phyloP scores from a whole-genome alignment of 2,329 filamentous ascomycete genomes.

The Bipolaris sorokiniana region DNA sequence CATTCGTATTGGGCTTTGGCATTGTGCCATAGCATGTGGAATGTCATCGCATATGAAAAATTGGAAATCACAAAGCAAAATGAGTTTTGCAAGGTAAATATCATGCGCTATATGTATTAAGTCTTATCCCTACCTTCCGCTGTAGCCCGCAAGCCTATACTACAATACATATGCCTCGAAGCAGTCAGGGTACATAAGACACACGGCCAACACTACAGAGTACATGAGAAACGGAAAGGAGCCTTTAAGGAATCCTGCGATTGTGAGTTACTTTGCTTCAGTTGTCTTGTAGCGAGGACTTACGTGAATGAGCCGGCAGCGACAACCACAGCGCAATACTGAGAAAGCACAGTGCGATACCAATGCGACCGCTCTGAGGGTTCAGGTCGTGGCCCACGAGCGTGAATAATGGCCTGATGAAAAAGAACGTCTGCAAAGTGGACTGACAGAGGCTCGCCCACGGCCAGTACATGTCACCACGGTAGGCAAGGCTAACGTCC shows the following conservation, averaged over 20 bases:
- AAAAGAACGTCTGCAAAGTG: neutral
- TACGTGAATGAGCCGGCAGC: neutral
- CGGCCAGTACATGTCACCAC: neutral
- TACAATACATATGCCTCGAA: constrained; percentile 1
- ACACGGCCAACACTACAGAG: neutral
- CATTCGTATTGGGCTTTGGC: too few relatives aligned
- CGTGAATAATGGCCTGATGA: neutral
- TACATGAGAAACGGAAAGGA: neutral
- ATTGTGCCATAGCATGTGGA: neutral
- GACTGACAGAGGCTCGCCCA: neutral
- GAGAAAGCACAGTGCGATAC: constrained; percentile 1
- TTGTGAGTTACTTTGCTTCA: neutral
- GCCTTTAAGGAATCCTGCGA: neutral
- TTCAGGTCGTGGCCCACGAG: neutral
- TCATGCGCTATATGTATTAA: neutral
- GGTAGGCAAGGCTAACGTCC: constrained; percentile 1
- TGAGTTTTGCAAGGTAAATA: neutral
- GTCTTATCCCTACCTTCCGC: neutral
- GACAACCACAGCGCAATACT: neutral
- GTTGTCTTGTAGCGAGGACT: neutral
- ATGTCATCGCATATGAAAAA: neutral
- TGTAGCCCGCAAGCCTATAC: neutral
- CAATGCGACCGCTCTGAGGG: neutral
- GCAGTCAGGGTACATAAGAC: neutral
- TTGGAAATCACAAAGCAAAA: neutral